Evolutionary conservation across 352 stramenopile genomes (phyloP).

Genomic region (Pythium myriotylum): DNA sequence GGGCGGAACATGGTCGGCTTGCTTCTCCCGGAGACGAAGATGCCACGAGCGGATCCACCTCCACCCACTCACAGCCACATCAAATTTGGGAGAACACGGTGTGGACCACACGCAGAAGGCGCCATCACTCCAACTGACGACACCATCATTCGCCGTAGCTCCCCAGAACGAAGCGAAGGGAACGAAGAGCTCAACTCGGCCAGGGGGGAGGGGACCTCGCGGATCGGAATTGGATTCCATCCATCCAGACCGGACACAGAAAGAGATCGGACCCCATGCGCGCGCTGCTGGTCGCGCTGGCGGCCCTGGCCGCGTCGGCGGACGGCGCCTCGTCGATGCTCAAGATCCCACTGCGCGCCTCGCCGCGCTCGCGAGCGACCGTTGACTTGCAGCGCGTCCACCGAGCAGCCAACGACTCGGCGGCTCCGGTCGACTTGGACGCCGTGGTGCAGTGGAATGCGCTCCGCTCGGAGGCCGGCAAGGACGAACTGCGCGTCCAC

Average conservation of each 20-base stretch:
- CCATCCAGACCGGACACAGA: too few relatives aligned
- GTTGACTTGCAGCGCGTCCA: constrained; percentile 44
- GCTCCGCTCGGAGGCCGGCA: constrained; percentile 12
- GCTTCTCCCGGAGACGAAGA: background rate
- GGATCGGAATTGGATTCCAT: too few relatives aligned
- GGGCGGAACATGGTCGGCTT: constrained; percentile 65
- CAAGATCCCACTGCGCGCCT: constrained; percentile 42
- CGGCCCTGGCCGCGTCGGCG: constrained; percentile 6
- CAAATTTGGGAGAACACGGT: background rate
- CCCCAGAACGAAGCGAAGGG: background rate
- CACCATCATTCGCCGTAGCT: background rate
- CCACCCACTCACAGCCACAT: constrained; percentile 11
- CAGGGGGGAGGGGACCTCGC: background rate
- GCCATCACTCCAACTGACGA: background rate
- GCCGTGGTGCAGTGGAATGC: constrained; percentile 28
- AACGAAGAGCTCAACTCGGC: background rate
- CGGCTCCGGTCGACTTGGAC: constrained; percentile 6
- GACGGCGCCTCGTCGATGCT: constrained; percentile 25
- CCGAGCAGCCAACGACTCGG: constrained; percentile 9
- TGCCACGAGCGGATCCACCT: constrained; percentile 15
- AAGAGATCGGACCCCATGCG: background rate
- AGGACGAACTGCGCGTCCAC: constrained; percentile 13
- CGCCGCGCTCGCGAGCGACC: constrained; percentile 29
- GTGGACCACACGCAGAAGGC: constrained; percentile 3
- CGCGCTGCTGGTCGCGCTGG: constrained; percentile 8